Base-by-base conservation (phyloP, 768 basidiomycete species). In the Suillus sp. region DNA sequence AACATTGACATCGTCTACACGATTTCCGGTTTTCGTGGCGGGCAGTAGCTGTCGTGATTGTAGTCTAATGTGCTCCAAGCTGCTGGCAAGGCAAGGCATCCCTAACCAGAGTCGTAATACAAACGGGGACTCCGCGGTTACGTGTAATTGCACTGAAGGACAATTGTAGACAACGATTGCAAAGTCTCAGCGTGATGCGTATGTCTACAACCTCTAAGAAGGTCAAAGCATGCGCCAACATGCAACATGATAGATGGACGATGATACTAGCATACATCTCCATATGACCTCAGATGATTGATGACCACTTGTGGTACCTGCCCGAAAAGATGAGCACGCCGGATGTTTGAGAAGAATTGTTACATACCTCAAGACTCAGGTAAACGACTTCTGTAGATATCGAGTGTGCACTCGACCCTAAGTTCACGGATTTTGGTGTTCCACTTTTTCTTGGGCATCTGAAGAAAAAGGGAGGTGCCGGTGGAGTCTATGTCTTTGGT, bases 1-100 rank as follows among this genome's bases (percentile, higher is more conserved):
- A 71, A 65, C 10, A 72, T 85, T 1, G 71, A 79, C 61, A 65
- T 45, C 3, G 30, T 32, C 30, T 32, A 2, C 30, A 32, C 3
- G 30, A 32, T 32, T 32, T 32, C 30, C 30, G n/a, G 30, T 32
- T 32, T 32, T 32, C 30, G 5, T 32, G 30, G 30, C 30, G 30
- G 30, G 30, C 30, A 5, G 32, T 32, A 32, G 32, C 32, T 32
- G 32, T 32, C 32, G 32, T 32, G 32, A 6, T 2, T 32, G 32
- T 32, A 32, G 32, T 5, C 32, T 6, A 32, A 32, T 32, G 32
- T 32, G 32, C 32, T 32, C 32, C 32, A 32, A 32, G 32, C 32
- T 32, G 32, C 32, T 30, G 30, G 30, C 30, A 2, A 30, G 30
- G 30, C 2, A 30, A 30, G 30, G 4, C 4, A 4, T 30, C 4